Evolutionary conservation across 164 flowering plant species (phyloP), one percentile per base, ranked within the genome.

Genomic region (Santalum album): DNA sequence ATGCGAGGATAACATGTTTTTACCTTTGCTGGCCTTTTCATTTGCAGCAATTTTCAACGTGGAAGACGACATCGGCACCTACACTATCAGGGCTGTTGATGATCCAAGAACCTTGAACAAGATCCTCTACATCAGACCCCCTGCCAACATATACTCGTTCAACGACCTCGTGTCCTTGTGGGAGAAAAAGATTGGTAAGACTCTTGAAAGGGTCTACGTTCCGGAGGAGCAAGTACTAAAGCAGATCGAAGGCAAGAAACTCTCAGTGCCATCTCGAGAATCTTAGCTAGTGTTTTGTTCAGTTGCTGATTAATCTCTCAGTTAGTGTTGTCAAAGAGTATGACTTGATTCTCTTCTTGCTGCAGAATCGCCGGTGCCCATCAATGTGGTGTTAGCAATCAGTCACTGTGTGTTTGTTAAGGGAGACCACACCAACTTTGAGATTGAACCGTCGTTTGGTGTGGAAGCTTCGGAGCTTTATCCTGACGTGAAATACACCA

Each of bases 21-120:
- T 9, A 29, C 0, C 16, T 38, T 38, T 3, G 14, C 42, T 38
- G 9, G n/a, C 42, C 1, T 46, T 14, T 25, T 44, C n/a, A 7
- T 39, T 2, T 52, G 16, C 64, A 73, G 77, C 62, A 18, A 53
- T 69, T 20, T 66, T 56, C 43, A 66, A 66, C 65, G 38, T 49
- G 59, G 77, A 73, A 64, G 62, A 58, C 9, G 74, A 73, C 44
- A 67, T 73, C 16, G 74, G 44, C 18, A 61, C 69, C 10, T 69
- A 63, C 27, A 69, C 77, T n/a, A 66, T 69, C 27, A 59, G 38
- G 32, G 66, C 71, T 45, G 67, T 63, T 23, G 77, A 66, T 47
- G 77, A 69, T 54, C 71, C 69, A 12, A 73, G 71, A 46, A 67
- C 74, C 24, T 51, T 69, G 62, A 69, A 69, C 62, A 69, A 73